Percentiles rank a stretch among this genome's conserved stretches.
Conservation (phyloP, 208 protist species). For the Trypanosoma theileri region DNA sequence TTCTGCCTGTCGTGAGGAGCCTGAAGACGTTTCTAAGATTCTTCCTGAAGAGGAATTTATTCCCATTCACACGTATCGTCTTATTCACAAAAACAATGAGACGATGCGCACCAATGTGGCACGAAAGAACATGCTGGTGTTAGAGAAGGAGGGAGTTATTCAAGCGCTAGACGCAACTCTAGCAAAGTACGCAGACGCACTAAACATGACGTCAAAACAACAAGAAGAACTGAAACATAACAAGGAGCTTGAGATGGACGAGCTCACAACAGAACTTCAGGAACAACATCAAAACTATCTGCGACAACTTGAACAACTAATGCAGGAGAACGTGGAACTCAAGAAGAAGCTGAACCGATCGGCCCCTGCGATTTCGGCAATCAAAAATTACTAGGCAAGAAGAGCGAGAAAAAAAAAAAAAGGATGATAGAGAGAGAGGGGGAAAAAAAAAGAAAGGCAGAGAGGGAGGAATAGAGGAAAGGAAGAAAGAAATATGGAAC, state of each 20-base stretch:
- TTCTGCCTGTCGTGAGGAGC: conserved; percentile 70
- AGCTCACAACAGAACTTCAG: conserved; percentile 52
- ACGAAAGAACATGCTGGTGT: conserved; percentile 89
- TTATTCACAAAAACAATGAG: conserved; percentile 87
- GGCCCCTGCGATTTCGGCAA: not conserved
- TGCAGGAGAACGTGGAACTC: conserved; percentile 51
- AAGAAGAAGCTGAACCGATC: conserved; percentile 33
- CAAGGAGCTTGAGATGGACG: conserved; percentile 44
- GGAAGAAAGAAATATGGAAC: conserved; percentile 1
- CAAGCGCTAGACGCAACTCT: conserved; percentile 79
- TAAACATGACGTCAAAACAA: conserved; percentile 55
- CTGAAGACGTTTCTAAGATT: conserved; percentile 72
- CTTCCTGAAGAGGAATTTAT: conserved; percentile 78
- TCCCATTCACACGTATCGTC: conserved; percentile 81
- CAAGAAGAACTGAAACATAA: conserved; percentile 46
- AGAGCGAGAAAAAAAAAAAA: not conserved
- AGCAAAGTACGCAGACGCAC: conserved; percentile 40
- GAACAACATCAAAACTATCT: conserved; percentile 46
- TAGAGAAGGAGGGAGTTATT: conserved; percentile 87
- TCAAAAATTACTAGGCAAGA: conserved; percentile 14
- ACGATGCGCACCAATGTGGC: conserved; percentile 76
- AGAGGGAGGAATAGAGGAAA: conserved; percentile 5
- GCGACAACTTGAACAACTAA: conserved; percentile 49
- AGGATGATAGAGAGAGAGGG: not conserved
- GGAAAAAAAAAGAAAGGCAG: not conserved